phyloP scores from a whole-genome alignment of 768 basidiomycete genomes.

The Rhizopogon vinicolor region DNA sequence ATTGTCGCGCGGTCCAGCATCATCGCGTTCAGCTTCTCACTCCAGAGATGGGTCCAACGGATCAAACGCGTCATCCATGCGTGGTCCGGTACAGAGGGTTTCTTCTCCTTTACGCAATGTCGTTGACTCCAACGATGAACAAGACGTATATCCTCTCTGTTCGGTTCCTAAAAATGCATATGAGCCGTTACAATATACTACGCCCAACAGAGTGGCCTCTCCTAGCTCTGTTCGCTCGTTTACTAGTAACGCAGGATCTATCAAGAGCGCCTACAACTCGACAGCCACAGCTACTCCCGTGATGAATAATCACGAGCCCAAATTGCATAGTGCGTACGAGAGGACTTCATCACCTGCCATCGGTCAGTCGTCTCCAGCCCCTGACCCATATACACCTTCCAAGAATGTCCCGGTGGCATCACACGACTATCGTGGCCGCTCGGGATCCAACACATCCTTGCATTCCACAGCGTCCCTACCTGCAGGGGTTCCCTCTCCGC shows the following conservation, averaged over 20 bases:
- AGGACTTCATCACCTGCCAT: constrained; percentile 28
- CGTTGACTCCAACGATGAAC: constrained; percentile 3
- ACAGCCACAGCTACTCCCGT: background rate
- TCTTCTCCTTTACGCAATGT: constrained; percentile 11
- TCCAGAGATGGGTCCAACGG: constrained; percentile 7
- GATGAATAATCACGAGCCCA: constrained; percentile 16
- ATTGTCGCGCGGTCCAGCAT: background rate
- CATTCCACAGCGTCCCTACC: constrained; percentile 26
- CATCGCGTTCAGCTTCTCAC: constrained; percentile 6
- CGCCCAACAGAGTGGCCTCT: constrained; percentile 16
- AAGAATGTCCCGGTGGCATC: constrained; percentile 13
- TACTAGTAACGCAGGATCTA: constrained; percentile 10
- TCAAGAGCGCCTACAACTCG: constrained; percentile 5
- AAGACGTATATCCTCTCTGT: background rate
- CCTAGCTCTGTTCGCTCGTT: constrained; percentile 20
- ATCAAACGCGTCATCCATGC: constrained; percentile 6
- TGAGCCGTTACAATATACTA: constrained; percentile 1
- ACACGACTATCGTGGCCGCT: constrained; percentile 30
- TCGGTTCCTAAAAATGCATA: background rate
- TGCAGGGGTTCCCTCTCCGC: constrained; percentile 14
- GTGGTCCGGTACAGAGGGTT: constrained; percentile 8
- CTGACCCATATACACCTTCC: constrained; percentile 35
- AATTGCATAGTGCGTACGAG: constrained; percentile 12
- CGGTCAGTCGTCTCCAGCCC: constrained; percentile 17
- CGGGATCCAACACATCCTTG: constrained; percentile 42